These are phyloP conservation scores for Hordeum marinum DNA, from an alignment of 176 grass and related monocot genomes.

Conservation along the genomic window DNA sequence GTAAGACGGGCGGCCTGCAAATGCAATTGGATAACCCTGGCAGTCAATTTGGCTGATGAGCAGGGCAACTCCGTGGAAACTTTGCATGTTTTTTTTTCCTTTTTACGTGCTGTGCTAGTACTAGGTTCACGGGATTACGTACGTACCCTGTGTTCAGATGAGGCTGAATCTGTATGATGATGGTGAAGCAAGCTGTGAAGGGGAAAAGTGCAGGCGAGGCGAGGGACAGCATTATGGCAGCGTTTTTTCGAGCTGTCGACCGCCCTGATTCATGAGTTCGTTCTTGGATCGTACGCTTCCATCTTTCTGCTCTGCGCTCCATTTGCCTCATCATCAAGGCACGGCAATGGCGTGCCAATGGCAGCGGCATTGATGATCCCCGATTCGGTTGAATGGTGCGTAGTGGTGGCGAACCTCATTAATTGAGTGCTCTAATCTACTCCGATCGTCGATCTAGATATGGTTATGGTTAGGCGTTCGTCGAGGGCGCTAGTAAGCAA, in stretches of 20 bases:
- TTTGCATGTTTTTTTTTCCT: too few relatives aligned
- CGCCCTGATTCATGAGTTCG: conserved; percentile 11
- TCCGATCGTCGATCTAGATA: neutral
- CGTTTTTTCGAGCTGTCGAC: neutral
- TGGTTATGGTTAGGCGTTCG: too few relatives aligned
- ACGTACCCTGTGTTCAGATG: too few relatives aligned
- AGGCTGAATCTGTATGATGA: neutral
- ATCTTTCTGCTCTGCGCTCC: neutral
- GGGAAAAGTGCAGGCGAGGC: neutral
- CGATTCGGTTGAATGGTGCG: neutral
- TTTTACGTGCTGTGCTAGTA: too few relatives aligned
- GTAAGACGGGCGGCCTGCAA: too few relatives aligned
- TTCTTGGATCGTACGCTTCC: conserved; percentile 23
- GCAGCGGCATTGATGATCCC: conserved; percentile 8
- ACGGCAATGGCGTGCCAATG: neutral
- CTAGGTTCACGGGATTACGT: too few relatives aligned
- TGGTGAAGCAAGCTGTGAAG: neutral
- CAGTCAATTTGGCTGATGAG: too few relatives aligned
- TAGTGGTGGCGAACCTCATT: neutral
- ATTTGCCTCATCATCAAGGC: conserved; percentile 17
- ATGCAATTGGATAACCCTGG: too few relatives aligned
- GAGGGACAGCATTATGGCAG: conserved; percentile 25
- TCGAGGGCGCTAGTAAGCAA: too few relatives aligned
- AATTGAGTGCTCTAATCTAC: neutral
- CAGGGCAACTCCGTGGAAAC: too few relatives aligned